A percentile compares a stretch with the other conserved stretches of the same genome.
Evolutionary conservation across 2,329 filamentous ascomycete species (phyloP).

Genomic region (Sclerotinia spermophila): DNA sequence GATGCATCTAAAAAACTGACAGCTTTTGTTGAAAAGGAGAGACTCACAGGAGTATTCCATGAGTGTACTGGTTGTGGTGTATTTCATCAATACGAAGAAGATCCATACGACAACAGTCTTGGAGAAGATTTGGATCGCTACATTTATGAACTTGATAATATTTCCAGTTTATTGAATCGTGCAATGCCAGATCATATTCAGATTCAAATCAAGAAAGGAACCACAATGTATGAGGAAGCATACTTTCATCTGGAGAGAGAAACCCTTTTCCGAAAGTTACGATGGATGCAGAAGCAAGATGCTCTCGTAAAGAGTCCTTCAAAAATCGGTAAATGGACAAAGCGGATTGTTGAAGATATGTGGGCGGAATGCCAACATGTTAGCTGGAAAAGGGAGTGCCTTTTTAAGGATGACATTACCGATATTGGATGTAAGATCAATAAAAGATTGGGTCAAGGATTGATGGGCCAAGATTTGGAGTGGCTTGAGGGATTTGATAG

Average conservation of each 20-base stretch:
- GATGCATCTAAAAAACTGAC: slow-evolving; percentile 11
- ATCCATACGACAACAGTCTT: not conserved
- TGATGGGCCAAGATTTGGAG: slow-evolving; percentile 1
- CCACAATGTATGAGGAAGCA: slow-evolving; percentile 14
- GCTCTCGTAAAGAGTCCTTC: not conserved
- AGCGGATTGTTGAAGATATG: slow-evolving; percentile 15
- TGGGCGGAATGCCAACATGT: not conserved
- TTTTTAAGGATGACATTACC: slow-evolving; percentile 9
- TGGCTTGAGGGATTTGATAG: not conserved
- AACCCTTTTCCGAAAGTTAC: slow-evolving; percentile 11
- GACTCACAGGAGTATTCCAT: not conserved
- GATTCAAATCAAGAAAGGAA: slow-evolving; percentile 5
- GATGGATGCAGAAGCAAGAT: slow-evolving; percentile 17
- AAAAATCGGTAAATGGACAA: slow-evolving; percentile 6
- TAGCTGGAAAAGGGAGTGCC: not conserved
- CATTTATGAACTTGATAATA: slow-evolving; percentile 16
- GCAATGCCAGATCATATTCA: slow-evolving; percentile 6
- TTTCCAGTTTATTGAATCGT: slow-evolving; percentile 8
- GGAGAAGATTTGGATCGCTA: slow-evolving; percentile 13
- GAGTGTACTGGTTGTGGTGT: slow-evolving; percentile 7
- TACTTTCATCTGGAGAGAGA: not conserved
- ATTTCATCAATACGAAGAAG: slow-evolving; percentile 15
- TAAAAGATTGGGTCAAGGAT: not conserved
- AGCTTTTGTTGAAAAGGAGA: slow-evolving; percentile 14
- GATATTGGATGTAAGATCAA: slow-evolving; percentile 10